Evolutionary conservation across 2,329 filamentous ascomycete species (phyloP), one percentile per base, ranked within the genome.

Genomic region (Lachnellula willkommii): DNA sequence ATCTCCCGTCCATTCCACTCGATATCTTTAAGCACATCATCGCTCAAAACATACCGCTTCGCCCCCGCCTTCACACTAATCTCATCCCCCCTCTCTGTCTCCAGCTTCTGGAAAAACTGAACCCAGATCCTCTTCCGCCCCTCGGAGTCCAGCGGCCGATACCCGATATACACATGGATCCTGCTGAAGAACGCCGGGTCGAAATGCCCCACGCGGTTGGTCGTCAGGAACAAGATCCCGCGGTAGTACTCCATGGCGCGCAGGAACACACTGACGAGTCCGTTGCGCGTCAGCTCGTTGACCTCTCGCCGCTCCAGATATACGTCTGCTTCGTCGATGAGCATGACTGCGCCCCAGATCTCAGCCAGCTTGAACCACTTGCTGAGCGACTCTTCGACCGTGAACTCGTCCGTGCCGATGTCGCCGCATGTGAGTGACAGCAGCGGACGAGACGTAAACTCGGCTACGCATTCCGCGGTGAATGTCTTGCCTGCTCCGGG

Each of bases 281-380:
- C 62, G 42, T 73, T 73, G 3, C 70, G 71, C 7, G 63, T 54
- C 0, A 72, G 65, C 47, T 73, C 68, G 1, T 58, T 50, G 2
- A 59, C 59, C 5, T 60, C 53, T 3, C 72, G 65, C 2, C 65
- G 63, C 56, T 73, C 70, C 11, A 74, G 62, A 65, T 79, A 81
- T 2, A 81, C 76, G 57, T 80, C 79, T 7, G 77, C 77, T 66
- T 80, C 78, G 59, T 80, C 78, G 3, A 81, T 72, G 4, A 82
- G 69, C 20, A 81, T 66, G 6, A 81, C 74, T 8, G 76, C 77
- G 22, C 75, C 72, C 78, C 79, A 82, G 15, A 73, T 72, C 0
- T 73, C 72, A 2, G 77, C 78, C 56, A 79, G 73, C 55, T 73
- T 69, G 42, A 82, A 78, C 32, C 74, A 71, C 32, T 71, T 69